These are phyloP conservation scores for Sphaerobolus stellatus DNA, from an alignment of 1,284 basidiomycete species.

Conservation along the genomic window DNA sequence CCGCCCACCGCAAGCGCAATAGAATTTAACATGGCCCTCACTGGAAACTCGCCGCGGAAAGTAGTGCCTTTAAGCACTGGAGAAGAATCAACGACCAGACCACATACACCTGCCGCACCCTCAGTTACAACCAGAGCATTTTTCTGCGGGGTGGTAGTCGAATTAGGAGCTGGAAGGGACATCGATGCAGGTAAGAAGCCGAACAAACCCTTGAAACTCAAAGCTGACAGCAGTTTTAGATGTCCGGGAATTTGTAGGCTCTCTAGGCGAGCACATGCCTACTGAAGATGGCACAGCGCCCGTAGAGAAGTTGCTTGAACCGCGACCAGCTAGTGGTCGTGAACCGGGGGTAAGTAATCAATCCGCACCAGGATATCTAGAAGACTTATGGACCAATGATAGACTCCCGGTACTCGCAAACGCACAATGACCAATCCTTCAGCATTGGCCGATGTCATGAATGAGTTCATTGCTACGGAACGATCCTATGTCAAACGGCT, in stretches of 20 bases:
- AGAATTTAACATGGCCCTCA: conserved; percentile 43
- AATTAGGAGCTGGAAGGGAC: conserved; percentile 64
- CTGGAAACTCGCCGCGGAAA: conserved; percentile 62
- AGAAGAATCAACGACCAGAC: conserved; percentile 52
- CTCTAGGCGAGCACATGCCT: conserved; percentile 53
- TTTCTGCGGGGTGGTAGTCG: conserved; percentile 79
- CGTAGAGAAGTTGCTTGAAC: no score
- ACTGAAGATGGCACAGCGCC: conserved; percentile 2
- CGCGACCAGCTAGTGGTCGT: no score
- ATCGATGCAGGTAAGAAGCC: conserved; percentile 62
- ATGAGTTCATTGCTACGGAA: conserved; percentile 61
- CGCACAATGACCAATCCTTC: conserved; percentile 61
- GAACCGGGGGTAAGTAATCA: no score
- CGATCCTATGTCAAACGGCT: conserved; percentile 75
- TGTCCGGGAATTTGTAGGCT: conserved; percentile 74
- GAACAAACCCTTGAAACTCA: background rate
- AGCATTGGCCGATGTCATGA: conserved; percentile 66
- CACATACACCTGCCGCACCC: conserved; percentile 29
- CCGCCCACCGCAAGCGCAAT: background rate
- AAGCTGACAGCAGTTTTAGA: conserved; percentile 42
- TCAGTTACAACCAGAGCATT: conserved; percentile 67
- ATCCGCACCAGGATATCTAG: no score
- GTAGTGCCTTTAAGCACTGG: conserved; percentile 65
- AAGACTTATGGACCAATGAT: no score
- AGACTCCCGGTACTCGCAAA: conserved; percentile 37